These are phyloP conservation scores for Gypsophila paniculata DNA, from an alignment of 179 eudicot species.

Conservation along the genomic window DNA sequence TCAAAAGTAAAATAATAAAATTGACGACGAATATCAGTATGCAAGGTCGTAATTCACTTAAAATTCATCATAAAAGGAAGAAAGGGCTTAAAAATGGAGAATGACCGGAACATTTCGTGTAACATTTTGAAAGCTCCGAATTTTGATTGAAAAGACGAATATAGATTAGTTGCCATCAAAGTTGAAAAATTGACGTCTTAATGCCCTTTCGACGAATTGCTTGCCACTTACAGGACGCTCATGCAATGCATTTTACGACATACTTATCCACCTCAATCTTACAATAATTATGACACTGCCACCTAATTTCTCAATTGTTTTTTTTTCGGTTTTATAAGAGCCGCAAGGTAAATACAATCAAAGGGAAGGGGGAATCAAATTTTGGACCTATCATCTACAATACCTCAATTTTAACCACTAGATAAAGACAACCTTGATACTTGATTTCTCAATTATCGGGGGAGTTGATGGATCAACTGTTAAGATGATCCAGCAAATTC, in stretches of 20 bases:
- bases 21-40: constrained; percentile 13
- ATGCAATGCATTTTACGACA: neutral
- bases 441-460: no score
- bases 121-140: neutral
- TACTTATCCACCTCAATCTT: neutral
- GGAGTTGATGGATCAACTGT: neutral
- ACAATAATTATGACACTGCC: neutral
- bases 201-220: constrained; percentile 18
- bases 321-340: no score
- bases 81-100: neutral
- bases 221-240: constrained; percentile 16
- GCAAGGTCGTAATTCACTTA: constrained; percentile 7
- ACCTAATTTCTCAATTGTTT: neutral
- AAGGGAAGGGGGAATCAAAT: no score
- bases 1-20: neutral
- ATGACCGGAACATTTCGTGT: constrained; percentile 9
- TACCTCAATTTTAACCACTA: no score
- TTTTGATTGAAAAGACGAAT: constrained; percentile 6
- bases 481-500: no score
- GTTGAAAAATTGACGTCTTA: neutral
- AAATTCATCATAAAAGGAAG: neutral
- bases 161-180: constrained; percentile 6
- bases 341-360: no score
- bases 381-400: no score
- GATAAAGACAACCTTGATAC: no score